Base-by-base conservation (phyloP, 768 basidiomycete species). In the Rhizopogon sp. region DNA sequence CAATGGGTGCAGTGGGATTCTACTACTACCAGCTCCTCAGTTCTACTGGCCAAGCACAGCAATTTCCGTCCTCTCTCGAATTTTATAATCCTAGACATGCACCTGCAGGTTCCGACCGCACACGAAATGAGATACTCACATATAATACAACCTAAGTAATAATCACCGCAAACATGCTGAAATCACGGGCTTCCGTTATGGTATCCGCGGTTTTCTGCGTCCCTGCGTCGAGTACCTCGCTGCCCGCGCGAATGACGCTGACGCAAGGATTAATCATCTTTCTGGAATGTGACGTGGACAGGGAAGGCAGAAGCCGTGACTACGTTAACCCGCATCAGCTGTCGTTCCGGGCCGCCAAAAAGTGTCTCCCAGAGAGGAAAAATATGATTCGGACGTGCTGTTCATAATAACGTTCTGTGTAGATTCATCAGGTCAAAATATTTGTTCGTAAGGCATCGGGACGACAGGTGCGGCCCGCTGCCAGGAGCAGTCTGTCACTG, bases 301-400 rank as follows among this genome's bases (percentile, higher is more conserved):
- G 55, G 43, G 54, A 43, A 35, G 22, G 49, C 51, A 44, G 42
- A 56, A 57, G 50, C 43, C 52, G 57, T 51, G 56, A 33, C 39
- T 50, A 60, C 55, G 55, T 62, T 62, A 57, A 53, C 49, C 56
- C 58, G 56, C 43, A 47, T 47, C 31, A 47, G 6, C 20, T 49
- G 47, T 49, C 47, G 31, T 53, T 20, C 43, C 54, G 57, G 57
- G 58, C 20, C n/a, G 40, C 33, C 44, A 50, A 35, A 20, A 44
- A 46, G 16, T 16, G 62, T 53, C 58, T 39, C 58, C 64, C 52
- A 44, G 66, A 66, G 40, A 57, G 60, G 60, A 20, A 62, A 50
- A 49, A 45, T 33, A 1, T 35, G 25, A 29, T 11, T 25, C 54
- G 39, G 7, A 1, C 14, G 8, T 14, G 7, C 5, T 13, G 47